phyloP scores from a whole-genome alignment of 106 monocot genomes.

The Phalaenopsis aphrodite region DNA sequence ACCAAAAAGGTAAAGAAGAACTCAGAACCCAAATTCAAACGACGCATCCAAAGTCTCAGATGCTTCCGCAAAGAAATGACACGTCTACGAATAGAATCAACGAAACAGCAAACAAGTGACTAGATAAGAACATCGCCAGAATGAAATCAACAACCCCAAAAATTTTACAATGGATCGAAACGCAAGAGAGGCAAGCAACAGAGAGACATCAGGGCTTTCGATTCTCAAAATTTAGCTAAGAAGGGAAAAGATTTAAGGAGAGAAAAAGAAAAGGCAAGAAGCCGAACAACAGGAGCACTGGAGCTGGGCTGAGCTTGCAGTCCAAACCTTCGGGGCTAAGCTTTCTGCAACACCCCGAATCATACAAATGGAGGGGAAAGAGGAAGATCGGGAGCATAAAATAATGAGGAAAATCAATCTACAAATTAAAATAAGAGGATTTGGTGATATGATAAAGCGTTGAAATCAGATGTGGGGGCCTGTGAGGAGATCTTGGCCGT shows the following conservation, averaged over 20 bases:
- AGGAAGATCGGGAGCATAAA: background rate
- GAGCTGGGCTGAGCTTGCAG: background rate
- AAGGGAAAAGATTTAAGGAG: background rate
- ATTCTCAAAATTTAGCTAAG: background rate
- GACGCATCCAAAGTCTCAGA: background rate
- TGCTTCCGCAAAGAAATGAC: background rate
- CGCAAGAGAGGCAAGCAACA: background rate
- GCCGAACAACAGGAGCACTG: background rate
- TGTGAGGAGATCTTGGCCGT: background rate
- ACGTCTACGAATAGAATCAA: background rate
- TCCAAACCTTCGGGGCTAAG: background rate
- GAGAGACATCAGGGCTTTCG: background rate
- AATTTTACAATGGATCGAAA: constrained; percentile 4
- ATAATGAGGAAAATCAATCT: background rate
- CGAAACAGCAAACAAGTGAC: background rate
- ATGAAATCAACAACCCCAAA: background rate
- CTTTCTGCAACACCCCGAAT: background rate
- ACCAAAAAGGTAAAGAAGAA: background rate
- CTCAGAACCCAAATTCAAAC: background rate
- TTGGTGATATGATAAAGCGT: background rate
- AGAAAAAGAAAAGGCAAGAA: background rate
- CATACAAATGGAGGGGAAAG: background rate
- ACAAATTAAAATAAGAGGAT: background rate
- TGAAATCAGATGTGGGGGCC: too few species aligned
- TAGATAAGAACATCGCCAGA: background rate